Percentiles rank a stretch among this genome's conserved stretches.
Conservation (phyloP, 2,329 filamentous ascomycete genomes). For the Epichloe uncinata region DNA sequence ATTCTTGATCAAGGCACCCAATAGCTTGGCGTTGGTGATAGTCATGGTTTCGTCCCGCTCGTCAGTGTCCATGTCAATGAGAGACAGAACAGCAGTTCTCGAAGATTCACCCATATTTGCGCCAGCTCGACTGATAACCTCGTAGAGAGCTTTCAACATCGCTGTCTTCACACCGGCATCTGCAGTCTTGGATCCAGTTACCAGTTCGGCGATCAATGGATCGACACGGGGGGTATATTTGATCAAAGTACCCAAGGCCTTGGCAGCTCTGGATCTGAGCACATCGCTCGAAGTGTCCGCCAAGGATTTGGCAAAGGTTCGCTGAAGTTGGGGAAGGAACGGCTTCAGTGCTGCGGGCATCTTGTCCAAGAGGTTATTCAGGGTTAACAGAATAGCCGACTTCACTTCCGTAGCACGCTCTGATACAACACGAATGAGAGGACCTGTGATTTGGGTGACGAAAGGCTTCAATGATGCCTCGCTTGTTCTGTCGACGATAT, state of each 20-base stretch:
- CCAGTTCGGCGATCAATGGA: constrained; percentile 80
- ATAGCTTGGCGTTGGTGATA: constrained; percentile 78
- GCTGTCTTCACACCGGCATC: constrained; percentile 82
- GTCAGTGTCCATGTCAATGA: constrained; percentile 77
- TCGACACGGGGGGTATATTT: constrained; percentile 92
- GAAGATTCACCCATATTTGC: constrained; percentile 89
- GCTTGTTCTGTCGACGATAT: constrained; percentile 87
- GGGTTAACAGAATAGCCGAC: constrained; percentile 80
- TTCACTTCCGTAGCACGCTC: constrained; percentile 95
- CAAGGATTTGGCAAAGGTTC: constrained; percentile 91
- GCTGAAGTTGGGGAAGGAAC: constrained; percentile 89
- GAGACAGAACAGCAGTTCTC: constrained; percentile 65
- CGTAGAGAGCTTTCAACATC: constrained; percentile 93
- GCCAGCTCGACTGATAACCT: constrained; percentile 91
- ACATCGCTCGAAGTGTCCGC: constrained; percentile 87
- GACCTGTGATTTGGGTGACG: constrained; percentile 94
- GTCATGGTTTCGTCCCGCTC: constrained; percentile 66
- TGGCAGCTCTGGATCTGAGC: constrained; percentile 75
- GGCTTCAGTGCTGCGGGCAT: constrained; percentile 92
- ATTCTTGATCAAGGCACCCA: constrained; percentile 82
- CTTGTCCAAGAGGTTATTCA: constrained; percentile 93
- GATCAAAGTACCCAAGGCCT: constrained; percentile 88
- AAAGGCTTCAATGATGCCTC: constrained; percentile 82
- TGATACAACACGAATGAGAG: constrained; percentile 92
- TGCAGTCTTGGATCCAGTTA: constrained; percentile 82